Base-by-base conservation (phyloP, 331 rosid species). In the Stylosanthes scabra region DNA sequence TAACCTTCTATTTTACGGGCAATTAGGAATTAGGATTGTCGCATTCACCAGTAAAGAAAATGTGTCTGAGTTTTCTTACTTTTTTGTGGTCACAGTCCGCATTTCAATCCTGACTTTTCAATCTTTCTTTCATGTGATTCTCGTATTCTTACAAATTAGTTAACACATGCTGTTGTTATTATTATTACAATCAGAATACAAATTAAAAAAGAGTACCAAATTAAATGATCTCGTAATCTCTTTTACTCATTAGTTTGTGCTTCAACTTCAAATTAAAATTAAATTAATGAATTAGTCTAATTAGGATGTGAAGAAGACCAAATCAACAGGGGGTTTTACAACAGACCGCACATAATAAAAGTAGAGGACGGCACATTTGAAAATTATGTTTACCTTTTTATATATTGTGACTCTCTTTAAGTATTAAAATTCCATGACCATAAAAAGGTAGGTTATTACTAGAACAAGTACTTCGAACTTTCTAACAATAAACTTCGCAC, bases 211-310 rank as follows among this genome's bases (percentile, higher is more conserved):
- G 29, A 40, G 40, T 25, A 5, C 12, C 20, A 42, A 47, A 47
- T 44, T 1, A 10, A 16, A 55, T 11, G 41, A 71, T 37, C 31
- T 46, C 54, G 1, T 11, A 11, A 46, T 2, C n/a, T 50, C 41
- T 58, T 67, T 67, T 29, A 59, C 75, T 20, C 13, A 63, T 27
- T 62, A n/a, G 45, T 29, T 41, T 65, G 42, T 71, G 16, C 13
- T 11, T 14, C 42, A 51, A 20, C 25, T 20, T 20, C 25, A 20
- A 20, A 20, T 20, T 20, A 20, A 20, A 20, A 20, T 20, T 20
- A 20, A 47, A 46, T 3, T 31, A 31, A 47, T 34, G 65, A 66
- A 34, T 60, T 39, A 37, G 65, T 47, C 75, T 27, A 60, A 51
- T 40, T 9, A 6, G 29, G 27, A 20, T 9, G 55, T 50, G 41